Conservation (phyloP, 2,329 filamentous ascomycete species). For the Penicillium sp. region DNA sequence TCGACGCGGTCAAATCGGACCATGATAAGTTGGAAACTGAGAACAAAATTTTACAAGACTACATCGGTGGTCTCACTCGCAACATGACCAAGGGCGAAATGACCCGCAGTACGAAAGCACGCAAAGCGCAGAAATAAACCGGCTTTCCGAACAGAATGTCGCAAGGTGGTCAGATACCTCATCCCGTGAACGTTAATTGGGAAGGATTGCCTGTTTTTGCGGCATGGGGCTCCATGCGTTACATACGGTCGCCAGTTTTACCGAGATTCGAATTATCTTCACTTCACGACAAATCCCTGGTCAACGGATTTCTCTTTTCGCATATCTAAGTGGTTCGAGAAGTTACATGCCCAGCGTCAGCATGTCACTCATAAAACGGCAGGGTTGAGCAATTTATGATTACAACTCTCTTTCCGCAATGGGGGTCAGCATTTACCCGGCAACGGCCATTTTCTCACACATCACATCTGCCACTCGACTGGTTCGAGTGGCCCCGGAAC, state of each 20-base stretch:
- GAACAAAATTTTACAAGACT: slow-evolving; percentile 96
- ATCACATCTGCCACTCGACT: slow-evolving; percentile 19
- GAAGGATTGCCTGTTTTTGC: slow-evolving; percentile 4
- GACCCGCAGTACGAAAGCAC: slow-evolving; percentile 52
- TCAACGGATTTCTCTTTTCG: not conserved
- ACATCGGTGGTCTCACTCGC: slow-evolving; percentile 94
- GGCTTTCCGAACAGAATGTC: slow-evolving; percentile 6
- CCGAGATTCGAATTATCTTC: slow-evolving; percentile 3
- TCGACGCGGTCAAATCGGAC: slow-evolving; percentile 90
- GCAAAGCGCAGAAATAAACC: slow-evolving; percentile 43
- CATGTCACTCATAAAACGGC: slow-evolving; percentile 5
- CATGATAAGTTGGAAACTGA: slow-evolving; percentile 96
- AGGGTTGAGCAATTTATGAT: not conserved
- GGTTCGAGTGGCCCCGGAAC: slow-evolving; percentile 18
- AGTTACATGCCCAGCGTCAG: not conserved
- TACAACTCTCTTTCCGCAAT: not conserved
- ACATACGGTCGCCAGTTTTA: slow-evolving; percentile 2
- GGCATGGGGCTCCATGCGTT: slow-evolving; percentile 1
- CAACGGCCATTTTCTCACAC: slow-evolving; percentile 13
- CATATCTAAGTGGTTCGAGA: slow-evolving; percentile 1
- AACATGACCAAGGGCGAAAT: slow-evolving; percentile 59
- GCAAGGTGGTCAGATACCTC: slow-evolving; percentile 13
- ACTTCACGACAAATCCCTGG: slow-evolving; percentile 6
- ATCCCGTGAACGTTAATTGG: slow-evolving; percentile 15
- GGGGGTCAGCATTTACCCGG: not conserved